Base-by-base conservation (phyloP, 1,284 basidiomycete species). In the Flammula alnicola region DNA sequence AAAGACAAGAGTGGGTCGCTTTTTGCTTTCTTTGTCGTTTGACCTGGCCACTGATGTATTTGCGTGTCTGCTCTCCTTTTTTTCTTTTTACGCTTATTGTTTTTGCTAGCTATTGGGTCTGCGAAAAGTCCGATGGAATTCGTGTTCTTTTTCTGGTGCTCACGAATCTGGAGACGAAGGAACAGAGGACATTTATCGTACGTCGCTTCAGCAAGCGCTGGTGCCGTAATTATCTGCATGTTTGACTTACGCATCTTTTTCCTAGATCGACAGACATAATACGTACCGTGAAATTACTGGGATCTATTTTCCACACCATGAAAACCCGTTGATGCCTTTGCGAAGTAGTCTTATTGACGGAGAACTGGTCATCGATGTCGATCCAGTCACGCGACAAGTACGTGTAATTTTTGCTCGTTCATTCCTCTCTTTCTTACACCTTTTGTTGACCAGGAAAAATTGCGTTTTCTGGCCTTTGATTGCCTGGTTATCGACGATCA, bases 91-190 rank as follows among this genome's bases (percentile, higher is more conserved):
- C 4, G 5, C 32, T 23, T 10, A 31, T 41, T 30, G 17, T 47
- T 19, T 32, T 9, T 49, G 16, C 29, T 61, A 97, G 94, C 68
- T 99, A 91, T 68, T 99, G 96, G 96, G 96, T 99, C 23, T 98
- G 95, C 73, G 97, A 99, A 74, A 99, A 99, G 76, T 97, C 95
- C n/a, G 97, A 99, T 65, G 97, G 97, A 2, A 73, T 98, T 45
- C 84, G 97, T 33, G 93, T 99, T 25, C 77, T 99, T 35, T 81
- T 98, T 39, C 77, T 97, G 52, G 80, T 99, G 42, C 80, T 88
- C 32, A 89, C 93, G 16, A 81, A 93, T 54, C 70, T 76, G 44
- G 74, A 78, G 17, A 70, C 77, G 7, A 76, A 77, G 30, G 79
- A 76, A 22, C 95, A 98, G 69, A 79, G 80, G 39, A 84, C 92